Evolutionary conservation across 1,139 yeast genomes (phyloP).

Genomic region (Diutina sp.): DNA sequence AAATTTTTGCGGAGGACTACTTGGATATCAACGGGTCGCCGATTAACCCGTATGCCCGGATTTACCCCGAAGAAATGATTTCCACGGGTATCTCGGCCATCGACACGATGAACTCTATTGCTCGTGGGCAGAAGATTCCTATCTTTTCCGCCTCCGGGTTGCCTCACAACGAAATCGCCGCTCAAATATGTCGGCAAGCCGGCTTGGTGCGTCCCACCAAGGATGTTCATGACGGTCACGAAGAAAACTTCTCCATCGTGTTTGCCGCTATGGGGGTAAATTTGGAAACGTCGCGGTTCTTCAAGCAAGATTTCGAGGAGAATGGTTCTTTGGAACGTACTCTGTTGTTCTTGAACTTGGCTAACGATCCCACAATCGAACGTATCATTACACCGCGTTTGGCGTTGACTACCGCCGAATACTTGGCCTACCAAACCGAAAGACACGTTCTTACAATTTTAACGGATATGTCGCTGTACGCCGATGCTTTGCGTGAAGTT

Average conservation of each 20-base stretch:
- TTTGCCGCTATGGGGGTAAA: slow-evolving; percentile 98
- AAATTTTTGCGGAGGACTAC: slow-evolving; percentile 95
- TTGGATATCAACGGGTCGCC: slow-evolving; percentile 98
- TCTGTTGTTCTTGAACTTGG: slow-evolving; percentile 88
- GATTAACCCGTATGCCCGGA: slow-evolving; percentile 94
- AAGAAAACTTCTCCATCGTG: slow-evolving; percentile 96
- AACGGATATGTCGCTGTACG: slow-evolving; percentile 98
- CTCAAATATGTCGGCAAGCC: slow-evolving; percentile 99
- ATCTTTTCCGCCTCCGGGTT: slow-evolving; percentile 98
- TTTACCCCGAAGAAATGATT: slow-evolving; percentile 98
- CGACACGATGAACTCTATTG: slow-evolving; percentile 98
- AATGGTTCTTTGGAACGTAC: slow-evolving; percentile 98
- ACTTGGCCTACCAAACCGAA: slow-evolving; percentile 96
- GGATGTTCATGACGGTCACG: slow-evolving; percentile 99
- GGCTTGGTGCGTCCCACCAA: slow-evolving; percentile 98
- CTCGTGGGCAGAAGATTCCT: slow-evolving; percentile 99
- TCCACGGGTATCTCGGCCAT: slow-evolving; percentile 97
- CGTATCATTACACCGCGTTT: slow-evolving; percentile 98
- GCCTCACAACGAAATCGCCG: slow-evolving; percentile 99
- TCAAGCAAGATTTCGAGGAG: slow-evolving; percentile 98
- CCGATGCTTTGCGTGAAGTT: slow-evolving; percentile 98
- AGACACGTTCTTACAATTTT: slow-evolving; percentile 96
- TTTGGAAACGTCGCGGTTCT: slow-evolving; percentile 81
- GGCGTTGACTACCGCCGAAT: slow-evolving; percentile 98
- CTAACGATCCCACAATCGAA: slow-evolving; percentile 98